Conservation (phyloP, 345 rosid species). For the Lepidium aucheri region DNA sequence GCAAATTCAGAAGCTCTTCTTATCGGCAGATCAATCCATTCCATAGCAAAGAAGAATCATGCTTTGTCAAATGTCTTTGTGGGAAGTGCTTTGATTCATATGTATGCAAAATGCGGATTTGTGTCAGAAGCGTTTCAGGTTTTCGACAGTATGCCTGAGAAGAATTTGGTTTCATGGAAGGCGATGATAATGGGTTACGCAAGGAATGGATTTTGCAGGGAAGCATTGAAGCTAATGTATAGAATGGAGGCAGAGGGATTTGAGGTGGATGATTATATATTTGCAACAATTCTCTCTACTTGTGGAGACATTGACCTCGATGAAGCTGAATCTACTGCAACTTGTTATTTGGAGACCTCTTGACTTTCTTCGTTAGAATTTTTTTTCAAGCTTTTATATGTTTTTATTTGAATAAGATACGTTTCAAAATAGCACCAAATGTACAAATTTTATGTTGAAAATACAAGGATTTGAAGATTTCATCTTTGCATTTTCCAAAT, state of each 20-base stretch:
- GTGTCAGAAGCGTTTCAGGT: constrained; percentile 64
- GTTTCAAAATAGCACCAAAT: constrained; percentile 1
- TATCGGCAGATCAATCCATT: constrained; percentile 66
- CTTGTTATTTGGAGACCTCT: constrained; percentile 32
- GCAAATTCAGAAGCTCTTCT: constrained; percentile 57
- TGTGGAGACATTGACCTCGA: constrained; percentile 61
- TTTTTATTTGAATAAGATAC: background rate
- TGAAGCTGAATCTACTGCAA: constrained; percentile 26
- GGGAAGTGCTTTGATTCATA: constrained; percentile 71
- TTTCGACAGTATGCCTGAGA: constrained; percentile 69
- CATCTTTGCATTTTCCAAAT: background rate
- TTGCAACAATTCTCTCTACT: constrained; percentile 46
- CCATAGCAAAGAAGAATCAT: constrained; percentile 64
- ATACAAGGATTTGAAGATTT: background rate
- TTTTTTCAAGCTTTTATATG: background rate
- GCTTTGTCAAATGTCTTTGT: constrained; percentile 61
- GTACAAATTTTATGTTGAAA: constrained; percentile 1
- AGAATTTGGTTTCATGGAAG: constrained; percentile 70
- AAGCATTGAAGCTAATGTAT: constrained; percentile 81
- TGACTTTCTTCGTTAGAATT: constrained; percentile 19
- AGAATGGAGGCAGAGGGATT: constrained; percentile 73
- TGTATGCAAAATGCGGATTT: constrained; percentile 83
- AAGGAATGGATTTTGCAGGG: constrained; percentile 58
- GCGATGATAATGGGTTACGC: constrained; percentile 80
- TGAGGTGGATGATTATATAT: constrained; percentile 63